phyloP scores from a whole-genome alignment of 176 grass and related monocot genomes.

The Melocanna baccifera region DNA sequence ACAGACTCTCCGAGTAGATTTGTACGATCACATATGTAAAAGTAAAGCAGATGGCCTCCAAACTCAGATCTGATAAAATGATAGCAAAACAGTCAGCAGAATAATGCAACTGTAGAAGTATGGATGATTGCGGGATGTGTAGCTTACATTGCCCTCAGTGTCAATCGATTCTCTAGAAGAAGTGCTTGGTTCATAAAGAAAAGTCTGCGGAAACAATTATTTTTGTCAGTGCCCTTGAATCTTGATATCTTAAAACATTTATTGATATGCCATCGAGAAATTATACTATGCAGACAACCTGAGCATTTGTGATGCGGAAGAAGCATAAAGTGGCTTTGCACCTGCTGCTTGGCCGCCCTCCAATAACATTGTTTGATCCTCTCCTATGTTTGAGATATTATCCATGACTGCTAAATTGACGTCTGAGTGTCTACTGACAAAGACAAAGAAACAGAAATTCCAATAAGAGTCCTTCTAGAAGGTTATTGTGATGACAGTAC shows the following conservation, averaged over 20 bases:
- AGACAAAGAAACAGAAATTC: constrained; percentile 27
- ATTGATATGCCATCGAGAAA: constrained; percentile 19
- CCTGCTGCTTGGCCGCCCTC: constrained; percentile 60
- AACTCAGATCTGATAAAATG: constrained; percentile 81
- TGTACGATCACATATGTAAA: constrained; percentile 90
- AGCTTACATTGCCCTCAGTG: constrained; percentile 80
- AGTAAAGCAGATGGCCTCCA: constrained; percentile 80
- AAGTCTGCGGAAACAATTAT: constrained; percentile 55
- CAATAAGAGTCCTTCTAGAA: constrained; percentile 30
- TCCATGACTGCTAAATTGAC: constrained; percentile 71
- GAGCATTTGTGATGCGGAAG: constrained; percentile 63
- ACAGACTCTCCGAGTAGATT: constrained; percentile 80
- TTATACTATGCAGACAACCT: constrained; percentile 45
- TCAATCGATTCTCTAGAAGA: constrained; percentile 78
- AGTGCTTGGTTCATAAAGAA: constrained; percentile 70
- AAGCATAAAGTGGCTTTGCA: constrained; percentile 55
- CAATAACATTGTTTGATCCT: constrained; percentile 59
- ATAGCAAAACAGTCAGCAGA: constrained; percentile 33
- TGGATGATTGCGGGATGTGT: not conserved
- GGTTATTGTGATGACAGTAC: not conserved
- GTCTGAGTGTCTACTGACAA: constrained; percentile 76
- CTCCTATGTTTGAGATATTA: constrained; percentile 54
- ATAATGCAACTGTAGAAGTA: constrained; percentile 18
- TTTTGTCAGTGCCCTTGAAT: constrained; percentile 22
- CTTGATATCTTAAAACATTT: constrained; percentile 18